Conservation (phyloP, 1,284 basidiomycete species). For the Porodaedalea pini region DNA sequence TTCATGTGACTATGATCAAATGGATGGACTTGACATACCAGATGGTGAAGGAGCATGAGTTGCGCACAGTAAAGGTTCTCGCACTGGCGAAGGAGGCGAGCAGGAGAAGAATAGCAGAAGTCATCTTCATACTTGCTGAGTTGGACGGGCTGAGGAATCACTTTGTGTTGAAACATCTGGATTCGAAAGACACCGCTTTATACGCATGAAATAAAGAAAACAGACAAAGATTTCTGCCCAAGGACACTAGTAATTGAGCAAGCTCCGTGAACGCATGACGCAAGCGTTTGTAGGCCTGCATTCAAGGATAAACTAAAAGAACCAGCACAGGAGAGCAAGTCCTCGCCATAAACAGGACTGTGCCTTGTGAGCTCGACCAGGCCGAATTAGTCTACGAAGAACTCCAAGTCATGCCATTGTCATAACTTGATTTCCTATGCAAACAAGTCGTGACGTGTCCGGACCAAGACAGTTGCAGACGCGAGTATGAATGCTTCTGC, state of each 20-base stretch:
- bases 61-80: slow-evolving; percentile 37
- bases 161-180: background rate
- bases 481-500: no score
- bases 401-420: no score
- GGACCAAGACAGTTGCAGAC: no score
- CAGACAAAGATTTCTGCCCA: background rate
- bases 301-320: no score
- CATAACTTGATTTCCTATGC: no score
- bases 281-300: no score
- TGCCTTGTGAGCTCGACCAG: no score
- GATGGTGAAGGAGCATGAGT: slow-evolving; percentile 24
- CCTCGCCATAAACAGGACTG: no score
- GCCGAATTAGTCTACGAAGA: no score
- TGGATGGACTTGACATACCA: slow-evolving; percentile 31
- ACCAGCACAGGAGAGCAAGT: no score
- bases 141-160: background rate
- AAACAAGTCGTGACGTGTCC: no score
- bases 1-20: background rate
- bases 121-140: background rate
- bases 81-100: slow-evolving; percentile 27
- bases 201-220: background rate
- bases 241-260: slow-evolving; percentile 15
- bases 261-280: no score
- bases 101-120: slow-evolving; percentile 18
- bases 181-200: background rate